A percentile compares a stretch with the other conserved stretches of the same genome.
phyloP scores from a whole-genome alignment of 176 grass and related monocot genomes.

The Bothriochloa decipiens region DNA sequence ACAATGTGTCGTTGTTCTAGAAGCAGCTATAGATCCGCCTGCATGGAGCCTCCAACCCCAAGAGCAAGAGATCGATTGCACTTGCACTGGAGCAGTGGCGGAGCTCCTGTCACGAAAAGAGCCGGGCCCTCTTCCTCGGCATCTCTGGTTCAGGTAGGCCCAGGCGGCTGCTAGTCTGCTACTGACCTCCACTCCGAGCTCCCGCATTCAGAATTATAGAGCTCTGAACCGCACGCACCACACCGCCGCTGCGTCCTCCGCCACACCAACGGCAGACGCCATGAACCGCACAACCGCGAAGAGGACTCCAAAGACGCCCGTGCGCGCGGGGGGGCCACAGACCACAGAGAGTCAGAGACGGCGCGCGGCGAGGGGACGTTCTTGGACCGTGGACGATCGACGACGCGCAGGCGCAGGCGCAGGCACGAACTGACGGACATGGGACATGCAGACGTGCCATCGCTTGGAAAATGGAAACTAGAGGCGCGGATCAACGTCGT shows the following conservation, averaged over 20 bases:
- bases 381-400: not conserved
- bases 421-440: not conserved
- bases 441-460: not conserved
- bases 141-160: not conserved
- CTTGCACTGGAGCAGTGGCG: not conserved
- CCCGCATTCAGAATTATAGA: not conserved
- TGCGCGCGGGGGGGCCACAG: too few relatives aligned
- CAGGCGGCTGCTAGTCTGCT: not conserved
- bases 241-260: constrained; percentile 31
- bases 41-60: not conserved
- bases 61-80: not conserved
- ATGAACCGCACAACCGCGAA: not conserved
- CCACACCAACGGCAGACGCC: constrained; percentile 19
- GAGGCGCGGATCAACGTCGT: not conserved
- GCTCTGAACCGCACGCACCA: too few relatives aligned
- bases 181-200: constrained; percentile 12
- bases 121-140: not conserved
- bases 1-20: not conserved
- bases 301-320: not conserved
- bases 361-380: not conserved
- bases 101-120: not conserved
- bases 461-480: not conserved
- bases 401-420: not conserved
- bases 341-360: not conserved
- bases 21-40: not conserved